Conservation (phyloP, 164 flowering plant genomes). For the Pachysandra terminalis region DNA sequence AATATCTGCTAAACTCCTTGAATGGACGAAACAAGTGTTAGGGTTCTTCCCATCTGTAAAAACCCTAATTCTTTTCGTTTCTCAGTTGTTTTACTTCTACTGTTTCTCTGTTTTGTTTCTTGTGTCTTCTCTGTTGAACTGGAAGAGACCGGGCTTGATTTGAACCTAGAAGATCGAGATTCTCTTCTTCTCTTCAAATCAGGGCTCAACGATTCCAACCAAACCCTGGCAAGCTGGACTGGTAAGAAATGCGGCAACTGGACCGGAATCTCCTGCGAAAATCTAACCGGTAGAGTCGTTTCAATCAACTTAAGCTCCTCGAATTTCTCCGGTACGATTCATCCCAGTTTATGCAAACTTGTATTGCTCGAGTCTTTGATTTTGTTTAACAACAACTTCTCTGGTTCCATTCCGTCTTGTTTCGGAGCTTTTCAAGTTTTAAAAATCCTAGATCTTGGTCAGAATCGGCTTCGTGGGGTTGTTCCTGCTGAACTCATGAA, state of each 20-base stretch:
- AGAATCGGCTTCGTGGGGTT: conserved; percentile 46
- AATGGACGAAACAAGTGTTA: conserved; percentile 11
- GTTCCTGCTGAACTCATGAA: conserved; percentile 43
- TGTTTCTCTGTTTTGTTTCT: conserved; percentile 3
- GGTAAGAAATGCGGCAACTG: conserved; percentile 48
- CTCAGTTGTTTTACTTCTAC: conserved; percentile 6
- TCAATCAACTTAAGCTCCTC: conserved; percentile 39
- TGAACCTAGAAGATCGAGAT: conserved; percentile 40
- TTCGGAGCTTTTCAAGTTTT: conserved; percentile 41
- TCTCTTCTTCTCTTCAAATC: conserved; percentile 56
- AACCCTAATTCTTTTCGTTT: conserved; percentile 8
- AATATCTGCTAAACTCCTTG: background rate
- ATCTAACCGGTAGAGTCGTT: conserved; percentile 46
- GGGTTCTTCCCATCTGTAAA: background rate
- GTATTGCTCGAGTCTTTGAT: conserved; percentile 37
- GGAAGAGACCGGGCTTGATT: background rate
- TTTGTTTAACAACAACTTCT: conserved; percentile 49
- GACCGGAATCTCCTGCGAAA: conserved; percentile 62
- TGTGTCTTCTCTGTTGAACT: background rate
- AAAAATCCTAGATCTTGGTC: conserved; percentile 48
- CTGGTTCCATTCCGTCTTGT: conserved; percentile 56
- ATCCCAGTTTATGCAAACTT: conserved; percentile 55
- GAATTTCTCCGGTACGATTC: conserved; percentile 53
- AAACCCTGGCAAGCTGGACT: conserved; percentile 45
- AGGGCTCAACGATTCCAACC: conserved; percentile 43